Base-by-base conservation (phyloP, 345 rosid species). In the Brassica incana region DNA sequence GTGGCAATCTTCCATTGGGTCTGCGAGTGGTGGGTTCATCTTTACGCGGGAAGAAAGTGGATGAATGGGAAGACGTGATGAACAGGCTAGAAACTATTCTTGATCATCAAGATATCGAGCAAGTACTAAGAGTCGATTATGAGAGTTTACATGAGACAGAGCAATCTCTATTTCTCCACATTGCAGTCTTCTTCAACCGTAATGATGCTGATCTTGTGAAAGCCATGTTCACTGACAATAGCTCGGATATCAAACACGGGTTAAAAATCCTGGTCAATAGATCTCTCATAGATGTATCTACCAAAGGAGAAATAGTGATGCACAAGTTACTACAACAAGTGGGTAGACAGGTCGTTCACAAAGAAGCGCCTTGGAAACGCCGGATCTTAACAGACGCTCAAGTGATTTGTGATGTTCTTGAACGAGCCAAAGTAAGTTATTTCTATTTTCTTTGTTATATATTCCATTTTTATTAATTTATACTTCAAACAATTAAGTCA, bases 321-420 rank as follows among this genome's bases (percentile, higher is more conserved):
- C 86, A 86, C 76, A 77, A 67, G 27, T 69, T 81, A 71, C 45
- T 81, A 1, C 73, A 72, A 52, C 85, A 81, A 58, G 25, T 86
- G 82, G 84, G 66, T 20, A 9, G 11, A 66, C 9, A 74, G 16
- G 33, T 48, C 43, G 11, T 81, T 29, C 78, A 12, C 0, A 43
- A 9, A 66, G 33, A 83, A 78, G 45, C 68, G 0, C 81, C 84
- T 45, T 77, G 69, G 40, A 73, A 65, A 66, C 80, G 61, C 0
- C 54, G 27, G 3, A 69, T 85, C 4, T 64, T 85, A 11, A 45
- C 65, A 62, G 45, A 43, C 12, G 15, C 75, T 27, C 45, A 23
- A 1, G 82, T 73, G 45, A 69, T 78, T 1, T 15, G 67, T 56
- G 75, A 70, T 61, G 82, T 76, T 0, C 60, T 85, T n/a, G 69